Evolutionary conservation across 2,329 filamentous ascomycete genomes (phyloP).

Genomic region (Cryphonectria radicalis): DNA sequence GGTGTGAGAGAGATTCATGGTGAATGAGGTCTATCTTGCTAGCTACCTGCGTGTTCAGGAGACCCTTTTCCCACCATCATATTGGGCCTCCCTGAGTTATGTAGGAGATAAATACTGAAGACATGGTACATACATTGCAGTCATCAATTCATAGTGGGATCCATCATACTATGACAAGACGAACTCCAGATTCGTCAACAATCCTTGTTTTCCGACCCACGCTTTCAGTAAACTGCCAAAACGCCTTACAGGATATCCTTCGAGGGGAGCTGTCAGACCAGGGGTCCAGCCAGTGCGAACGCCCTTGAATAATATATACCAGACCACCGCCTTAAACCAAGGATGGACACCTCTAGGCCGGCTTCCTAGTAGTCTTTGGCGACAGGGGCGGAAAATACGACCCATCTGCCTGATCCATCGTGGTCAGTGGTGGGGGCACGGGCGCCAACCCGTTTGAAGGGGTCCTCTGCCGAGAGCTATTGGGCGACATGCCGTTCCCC

Average conservation of each 20-base stretch:
- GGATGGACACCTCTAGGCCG: background rate
- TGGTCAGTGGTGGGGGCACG: constrained; percentile 34
- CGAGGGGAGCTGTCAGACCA: no score
- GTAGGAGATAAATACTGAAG: background rate
- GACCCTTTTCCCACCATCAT: background rate
- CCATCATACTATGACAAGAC: background rate
- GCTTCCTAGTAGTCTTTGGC: constrained; percentile 40
- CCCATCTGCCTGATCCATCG: constrained; percentile 40
- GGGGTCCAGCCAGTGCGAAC: background rate
- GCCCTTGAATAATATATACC: background rate
- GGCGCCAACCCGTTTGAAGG: constrained; percentile 42
- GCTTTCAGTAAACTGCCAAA: background rate
- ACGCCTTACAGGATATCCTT: background rate
- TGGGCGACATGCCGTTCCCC: constrained; percentile 43
- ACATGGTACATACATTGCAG: background rate
- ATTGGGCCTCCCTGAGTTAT: background rate
- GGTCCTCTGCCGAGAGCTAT: constrained; percentile 54
- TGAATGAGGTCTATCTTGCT: background rate
- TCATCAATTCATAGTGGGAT: constrained; percentile 15
- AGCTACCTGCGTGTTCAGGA: background rate
- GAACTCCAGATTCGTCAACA: background rate
- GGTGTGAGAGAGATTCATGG: no score
- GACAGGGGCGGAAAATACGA: constrained; percentile 48
- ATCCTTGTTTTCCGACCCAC: background rate
- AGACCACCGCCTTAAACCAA: background rate